phyloP scores from a whole-genome alignment of 495 filamentous ascomycete genomes.

The Jackrogersella multiformis region DNA sequence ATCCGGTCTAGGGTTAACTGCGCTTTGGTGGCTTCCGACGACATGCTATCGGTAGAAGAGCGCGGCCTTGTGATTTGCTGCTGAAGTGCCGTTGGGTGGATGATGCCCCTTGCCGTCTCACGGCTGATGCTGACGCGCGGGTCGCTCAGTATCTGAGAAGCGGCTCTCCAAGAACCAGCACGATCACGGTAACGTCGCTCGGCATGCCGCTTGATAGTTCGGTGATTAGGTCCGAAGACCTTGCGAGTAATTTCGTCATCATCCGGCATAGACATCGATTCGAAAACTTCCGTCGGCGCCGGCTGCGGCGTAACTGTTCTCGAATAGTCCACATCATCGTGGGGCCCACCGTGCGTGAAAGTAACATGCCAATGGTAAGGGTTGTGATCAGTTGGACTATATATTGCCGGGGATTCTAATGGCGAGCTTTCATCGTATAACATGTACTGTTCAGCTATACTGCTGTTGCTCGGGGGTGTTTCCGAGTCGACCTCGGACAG shows the following conservation, averaged over 20 bases:
- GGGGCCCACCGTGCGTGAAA: constrained; percentile 18
- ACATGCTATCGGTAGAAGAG: constrained; percentile 39
- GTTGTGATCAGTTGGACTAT: constrained; percentile 37
- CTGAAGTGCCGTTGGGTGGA: constrained; percentile 27
- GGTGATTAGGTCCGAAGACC: constrained; percentile 53
- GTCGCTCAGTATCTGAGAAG: constrained; percentile 53
- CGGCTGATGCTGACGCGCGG: constrained; percentile 57
- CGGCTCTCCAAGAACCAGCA: constrained; percentile 59
- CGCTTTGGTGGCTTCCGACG: constrained; percentile 52
- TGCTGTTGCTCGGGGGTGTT: constrained; percentile 50
- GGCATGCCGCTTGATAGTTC: constrained; percentile 54
- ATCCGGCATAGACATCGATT: constrained; percentile 45
- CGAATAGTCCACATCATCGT: constrained; percentile 30
- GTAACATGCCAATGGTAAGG: constrained; percentile 49
- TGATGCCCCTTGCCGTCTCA: constrained; percentile 49
- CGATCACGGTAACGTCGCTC: constrained; percentile 57
- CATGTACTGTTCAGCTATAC: constrained; percentile 43
- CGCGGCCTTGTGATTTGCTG: constrained; percentile 25
- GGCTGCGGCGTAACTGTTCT: constrained; percentile 44
- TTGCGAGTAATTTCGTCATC: constrained; percentile 40
- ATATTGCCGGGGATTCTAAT: constrained; percentile 41
- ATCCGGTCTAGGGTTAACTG: constrained; percentile 53
- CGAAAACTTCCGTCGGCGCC: constrained; percentile 41
- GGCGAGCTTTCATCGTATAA: constrained; percentile 36
- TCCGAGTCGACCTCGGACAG: constrained; percentile 62